phyloP scores from a whole-genome alignment of 164 flowering plant species.

The Aristolochia fimbriata region DNA sequence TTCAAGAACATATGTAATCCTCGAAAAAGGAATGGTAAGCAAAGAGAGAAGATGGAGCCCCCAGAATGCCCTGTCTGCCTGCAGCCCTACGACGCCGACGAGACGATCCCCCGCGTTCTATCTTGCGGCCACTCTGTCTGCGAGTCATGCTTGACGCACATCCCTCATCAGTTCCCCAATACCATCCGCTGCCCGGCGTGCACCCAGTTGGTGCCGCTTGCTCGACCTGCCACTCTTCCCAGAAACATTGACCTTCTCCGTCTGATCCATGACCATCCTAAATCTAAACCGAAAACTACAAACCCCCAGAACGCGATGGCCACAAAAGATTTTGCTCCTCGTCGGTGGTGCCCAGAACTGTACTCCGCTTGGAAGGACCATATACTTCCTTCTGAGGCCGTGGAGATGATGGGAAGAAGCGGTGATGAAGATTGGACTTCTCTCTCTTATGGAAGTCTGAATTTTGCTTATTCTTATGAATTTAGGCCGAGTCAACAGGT shows the following conservation, averaged over 20 bases:
- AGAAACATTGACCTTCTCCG: conserved; percentile 91
- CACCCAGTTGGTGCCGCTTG: conserved; percentile 53
- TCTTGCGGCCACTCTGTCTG: conserved; percentile 87
- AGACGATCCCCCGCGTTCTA: conserved; percentile 67
- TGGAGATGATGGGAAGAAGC: conserved; percentile 12
- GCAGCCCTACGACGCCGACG: conserved; percentile 35
- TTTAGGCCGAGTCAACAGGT: neutral
- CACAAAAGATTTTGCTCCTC: conserved; percentile 18
- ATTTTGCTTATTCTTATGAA: conserved; percentile 1
- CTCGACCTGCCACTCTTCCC: conserved; percentile 63
- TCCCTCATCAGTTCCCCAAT: conserved; percentile 41
- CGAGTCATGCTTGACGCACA: conserved; percentile 48
- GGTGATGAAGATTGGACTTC: neutral
- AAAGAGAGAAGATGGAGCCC: conserved; percentile 3
- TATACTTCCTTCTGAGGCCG: conserved; percentile 37
- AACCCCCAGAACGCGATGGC: neutral
- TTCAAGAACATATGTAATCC: too few relatives aligned
- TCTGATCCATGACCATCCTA: neutral
- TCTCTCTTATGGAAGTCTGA: conserved; percentile 10
- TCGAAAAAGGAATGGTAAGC: too few relatives aligned
- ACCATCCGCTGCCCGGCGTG: conserved; percentile 84
- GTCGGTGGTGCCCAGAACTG: conserved; percentile 46
- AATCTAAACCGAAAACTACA: neutral
- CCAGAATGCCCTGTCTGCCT: conserved; percentile 97
- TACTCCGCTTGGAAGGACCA: conserved; percentile 51